Percentiles rank a stretch among this genome's conserved stretches.
phyloP scores from a whole-genome alignment of 2,329 filamentous ascomycete genomes.

The Teratosphaeria destructans region DNA sequence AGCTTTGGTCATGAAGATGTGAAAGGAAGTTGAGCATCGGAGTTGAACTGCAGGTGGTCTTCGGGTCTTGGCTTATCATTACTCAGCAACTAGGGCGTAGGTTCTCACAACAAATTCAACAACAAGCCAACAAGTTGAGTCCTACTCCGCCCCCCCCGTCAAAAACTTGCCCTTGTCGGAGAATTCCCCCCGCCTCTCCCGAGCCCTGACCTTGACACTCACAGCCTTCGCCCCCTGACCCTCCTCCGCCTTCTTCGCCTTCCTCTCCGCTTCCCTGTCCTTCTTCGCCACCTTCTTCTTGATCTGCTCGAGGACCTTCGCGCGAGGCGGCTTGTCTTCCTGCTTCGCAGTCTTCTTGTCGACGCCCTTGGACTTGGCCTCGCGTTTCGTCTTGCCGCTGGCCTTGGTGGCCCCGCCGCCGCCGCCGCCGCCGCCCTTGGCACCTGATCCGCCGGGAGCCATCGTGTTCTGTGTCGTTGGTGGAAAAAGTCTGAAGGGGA shows the following conservation, averaged over 20 bases:
- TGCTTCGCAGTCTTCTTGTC: conserved; percentile 1
- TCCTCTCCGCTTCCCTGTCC: not conserved
- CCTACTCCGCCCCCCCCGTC: not conserved
- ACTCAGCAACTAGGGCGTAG: too few species aligned
- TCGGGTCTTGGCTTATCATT: too few species aligned
- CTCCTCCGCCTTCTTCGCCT: not conserved
- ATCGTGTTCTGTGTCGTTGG: not conserved
- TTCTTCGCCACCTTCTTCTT: conserved; percentile 1
- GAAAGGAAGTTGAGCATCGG: too few species aligned
- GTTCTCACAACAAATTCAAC: not conserved
- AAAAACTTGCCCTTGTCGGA: not conserved
- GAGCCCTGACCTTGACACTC: not conserved
- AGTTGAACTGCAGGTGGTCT: not conserved
- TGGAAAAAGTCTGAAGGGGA: not conserved
- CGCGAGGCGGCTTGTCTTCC: not conserved
- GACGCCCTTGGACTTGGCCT: not conserved
- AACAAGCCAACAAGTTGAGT: not conserved
- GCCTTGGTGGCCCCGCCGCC: not conserved
- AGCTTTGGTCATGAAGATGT: too few species aligned
- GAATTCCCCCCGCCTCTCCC: not conserved
- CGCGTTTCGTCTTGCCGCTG: not conserved
- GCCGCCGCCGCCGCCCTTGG: not conserved
- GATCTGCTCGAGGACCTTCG: not conserved
- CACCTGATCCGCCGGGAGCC: not conserved
- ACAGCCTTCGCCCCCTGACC: not conserved